These are phyloP conservation scores for Annona squamosa DNA, from an alignment of 164 flowering plant genomes.

Conservation along the genomic window DNA sequence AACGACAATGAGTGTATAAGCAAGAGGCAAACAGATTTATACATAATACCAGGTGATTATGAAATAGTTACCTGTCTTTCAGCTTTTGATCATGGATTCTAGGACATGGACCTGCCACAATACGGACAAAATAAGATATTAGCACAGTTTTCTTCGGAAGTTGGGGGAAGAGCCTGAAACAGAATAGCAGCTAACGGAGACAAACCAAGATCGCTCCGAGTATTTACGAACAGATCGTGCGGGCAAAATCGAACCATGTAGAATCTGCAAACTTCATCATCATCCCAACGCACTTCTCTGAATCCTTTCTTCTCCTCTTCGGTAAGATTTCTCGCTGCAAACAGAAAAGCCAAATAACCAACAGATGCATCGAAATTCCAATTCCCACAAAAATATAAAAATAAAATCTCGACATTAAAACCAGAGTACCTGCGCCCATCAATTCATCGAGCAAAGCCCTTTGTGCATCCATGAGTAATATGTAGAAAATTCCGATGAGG, in stretches of 20 bases:
- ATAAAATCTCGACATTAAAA: too few relatives aligned
- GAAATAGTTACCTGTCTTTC: conserved; percentile 77
- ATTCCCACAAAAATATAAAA: neutral
- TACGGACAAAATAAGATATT: conserved; percentile 1
- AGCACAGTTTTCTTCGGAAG: neutral
- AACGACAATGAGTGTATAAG: neutral
- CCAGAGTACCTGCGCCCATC: conserved; percentile 82
- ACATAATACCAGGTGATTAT: neutral
- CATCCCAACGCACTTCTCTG: conserved; percentile 83
- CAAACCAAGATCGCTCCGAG: conserved; percentile 91
- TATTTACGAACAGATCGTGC: conserved; percentile 94
- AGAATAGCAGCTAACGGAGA: conserved; percentile 5
- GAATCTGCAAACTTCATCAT: conserved; percentile 78
- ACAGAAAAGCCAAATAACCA: neutral
- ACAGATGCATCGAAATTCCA: neutral
- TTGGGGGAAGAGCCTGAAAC: neutral
- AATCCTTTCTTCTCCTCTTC: conserved; percentile 84
- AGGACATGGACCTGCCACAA: conserved; percentile 70
- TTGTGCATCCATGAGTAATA: conserved; percentile 73
- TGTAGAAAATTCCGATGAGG: neutral
- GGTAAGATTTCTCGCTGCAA: conserved; percentile 79
- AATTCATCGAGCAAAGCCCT: conserved; percentile 94
- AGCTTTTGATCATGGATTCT: conserved; percentile 85
- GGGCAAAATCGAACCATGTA: conserved; percentile 98
- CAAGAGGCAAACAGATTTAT: neutral